These are phyloP conservation scores for Penicillium italicum DNA, from an alignment of 2,329 filamentous ascomycete genomes.

Conservation along the genomic window DNA sequence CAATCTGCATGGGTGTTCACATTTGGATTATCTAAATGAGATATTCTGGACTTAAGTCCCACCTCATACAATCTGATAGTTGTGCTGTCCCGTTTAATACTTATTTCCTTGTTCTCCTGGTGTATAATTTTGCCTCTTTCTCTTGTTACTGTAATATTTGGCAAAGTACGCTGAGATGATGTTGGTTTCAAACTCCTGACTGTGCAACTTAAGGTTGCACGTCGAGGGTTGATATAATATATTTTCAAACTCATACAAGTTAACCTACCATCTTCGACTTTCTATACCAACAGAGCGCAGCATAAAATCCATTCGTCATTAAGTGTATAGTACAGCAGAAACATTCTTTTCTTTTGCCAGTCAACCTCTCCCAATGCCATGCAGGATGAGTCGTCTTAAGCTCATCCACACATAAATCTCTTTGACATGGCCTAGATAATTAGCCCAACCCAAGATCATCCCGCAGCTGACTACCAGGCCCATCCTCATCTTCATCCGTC, in stretches of 20 bases:
- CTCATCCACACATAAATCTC: background rate
- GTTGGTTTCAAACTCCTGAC: too few relatives aligned
- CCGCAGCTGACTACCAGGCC: constrained; percentile 31
- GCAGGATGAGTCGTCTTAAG: background rate
- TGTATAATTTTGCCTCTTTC: background rate
- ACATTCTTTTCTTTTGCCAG: background rate
- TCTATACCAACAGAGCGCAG: constrained; percentile 1
- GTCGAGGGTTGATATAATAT: background rate
- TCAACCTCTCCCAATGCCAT: background rate
- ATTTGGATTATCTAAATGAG: background rate
- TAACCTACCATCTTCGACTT: background rate
- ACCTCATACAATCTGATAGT: background rate
- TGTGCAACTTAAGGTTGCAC: background rate
- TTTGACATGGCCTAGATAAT: background rate
- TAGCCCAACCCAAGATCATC: constrained; percentile 32
- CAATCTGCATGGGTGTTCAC: background rate
- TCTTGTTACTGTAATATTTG: background rate
- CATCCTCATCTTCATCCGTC: constrained; percentile 33
- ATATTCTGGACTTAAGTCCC: background rate
- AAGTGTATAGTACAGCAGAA: constrained; percentile 21
- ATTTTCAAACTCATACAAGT: too few relatives aligned
- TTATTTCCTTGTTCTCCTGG: background rate
- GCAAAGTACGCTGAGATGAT: too few relatives aligned
- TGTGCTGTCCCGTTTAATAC: constrained; percentile 4
- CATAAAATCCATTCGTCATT: constrained; percentile 20